Conservation (phyloP, 768 basidiomycete species). For the Multifurca ochricompacta region DNA sequence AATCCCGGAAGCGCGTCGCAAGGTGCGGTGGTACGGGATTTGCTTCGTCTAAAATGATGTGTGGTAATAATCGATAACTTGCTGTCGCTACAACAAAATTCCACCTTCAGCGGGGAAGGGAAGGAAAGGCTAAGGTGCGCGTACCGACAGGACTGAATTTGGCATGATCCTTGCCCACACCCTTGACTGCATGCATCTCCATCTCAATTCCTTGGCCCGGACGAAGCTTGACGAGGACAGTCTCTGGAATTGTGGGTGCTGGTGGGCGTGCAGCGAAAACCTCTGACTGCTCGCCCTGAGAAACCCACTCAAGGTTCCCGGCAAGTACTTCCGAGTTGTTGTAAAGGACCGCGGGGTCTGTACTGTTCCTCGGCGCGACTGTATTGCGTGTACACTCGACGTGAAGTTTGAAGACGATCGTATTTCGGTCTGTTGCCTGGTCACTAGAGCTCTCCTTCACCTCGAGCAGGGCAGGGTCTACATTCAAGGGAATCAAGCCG, state of each 20-base stretch:
- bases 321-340: conserved; percentile 63
- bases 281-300: conserved; percentile 71
- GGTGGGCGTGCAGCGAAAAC: conserved; percentile 51
- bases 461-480: conserved; percentile 73
- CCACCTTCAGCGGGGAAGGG: neutral
- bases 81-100: conserved; percentile 63
- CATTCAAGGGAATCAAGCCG: conserved; percentile 81
- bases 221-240: conserved; percentile 84
- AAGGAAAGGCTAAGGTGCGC: conserved; percentile 21
- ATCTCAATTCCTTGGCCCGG: conserved; percentile 85
- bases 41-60: conserved; percentile 60
- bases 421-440: conserved; percentile 79
- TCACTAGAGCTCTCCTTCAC: conserved; percentile 44
- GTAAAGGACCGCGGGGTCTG: conserved; percentile 40
- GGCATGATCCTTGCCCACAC: conserved; percentile 89
- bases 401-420: conserved; percentile 74
- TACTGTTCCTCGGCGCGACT: conserved; percentile 42
- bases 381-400: conserved; percentile 58
- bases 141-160: conserved; percentile 93
- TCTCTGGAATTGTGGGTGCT: conserved; percentile 65
- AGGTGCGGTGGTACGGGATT: conserved; percentile 73
- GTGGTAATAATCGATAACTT: conserved; percentile 86
- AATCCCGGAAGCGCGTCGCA: conserved; percentile 74
- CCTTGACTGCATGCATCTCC: conserved; percentile 87
- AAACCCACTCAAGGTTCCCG: conserved; percentile 62